Evolutionary conservation across 2,329 filamentous ascomycete species (phyloP), one percentile per base, ranked within the genome.

Genomic region (Fusarium anguioides): DNA sequence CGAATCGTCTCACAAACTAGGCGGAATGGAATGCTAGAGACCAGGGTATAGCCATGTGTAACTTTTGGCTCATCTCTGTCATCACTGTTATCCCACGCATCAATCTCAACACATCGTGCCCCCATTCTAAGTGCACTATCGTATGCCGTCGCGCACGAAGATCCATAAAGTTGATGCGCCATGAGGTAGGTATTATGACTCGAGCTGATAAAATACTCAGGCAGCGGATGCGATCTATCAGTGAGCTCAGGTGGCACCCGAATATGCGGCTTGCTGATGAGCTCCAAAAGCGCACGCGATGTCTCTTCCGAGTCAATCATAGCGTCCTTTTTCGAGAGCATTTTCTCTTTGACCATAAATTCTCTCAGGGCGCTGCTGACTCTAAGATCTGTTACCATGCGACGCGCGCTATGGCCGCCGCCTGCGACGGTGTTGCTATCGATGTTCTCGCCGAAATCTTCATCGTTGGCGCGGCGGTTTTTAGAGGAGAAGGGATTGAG

Each of bases 151-250:
- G 87, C 87, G 4, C 85, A 86, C 3, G 88, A 90, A 21, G 80
- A 80, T 6, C 90, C 90, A 69, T 83, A 89, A 4, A 92, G 84
- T 77, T 92, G 90, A 74, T 92, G 88, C 0, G 89, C 89, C 70
- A 89, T 81, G 24, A 92, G 80, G 70, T 92, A 92, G 0, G 90
- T 92, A 76, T 92, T 92, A 79, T 92, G 90, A 66, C 87, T 90
- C 6, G 88, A 91, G 76, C 87, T 90, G 77, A 92, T 87, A 72
- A 88, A 92, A 76, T 92, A 92, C 66, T 91, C 88, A 3, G 89
- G 85, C 21, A 92, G 78, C 2, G 89, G 85, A 65, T 87, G 81
- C 12, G 83, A 86, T 56, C 86, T 80, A 71, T 90, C 86, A 10
- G 83, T 82, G 14, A 89, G 75, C 51, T 83, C 77, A 4, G 75